Evolutionary conservation across 2,329 filamentous ascomycete species (phyloP).

Genomic region (Ceratocystis cacaofunesta): DNA sequence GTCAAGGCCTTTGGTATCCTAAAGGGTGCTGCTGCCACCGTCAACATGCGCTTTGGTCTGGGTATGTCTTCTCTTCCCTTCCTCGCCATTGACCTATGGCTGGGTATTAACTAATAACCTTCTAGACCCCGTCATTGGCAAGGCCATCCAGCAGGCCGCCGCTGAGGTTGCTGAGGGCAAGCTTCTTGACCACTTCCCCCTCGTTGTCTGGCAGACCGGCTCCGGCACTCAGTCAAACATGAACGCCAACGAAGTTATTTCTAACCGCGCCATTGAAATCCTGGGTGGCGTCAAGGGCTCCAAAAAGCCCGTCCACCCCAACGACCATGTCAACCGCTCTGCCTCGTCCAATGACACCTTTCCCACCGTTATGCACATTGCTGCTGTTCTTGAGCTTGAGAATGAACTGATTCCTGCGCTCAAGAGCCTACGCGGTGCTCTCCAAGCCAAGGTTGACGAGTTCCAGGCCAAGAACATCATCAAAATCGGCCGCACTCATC

Average conservation of each 20-base stretch:
- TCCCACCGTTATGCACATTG: constrained; percentile 99
- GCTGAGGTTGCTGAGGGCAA: constrained; percentile 86
- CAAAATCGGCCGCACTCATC: constrained; percentile 95
- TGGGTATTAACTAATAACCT: neutral
- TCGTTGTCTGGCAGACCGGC: constrained; percentile 98
- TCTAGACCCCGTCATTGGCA: constrained; percentile 70
- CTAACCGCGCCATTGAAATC: constrained; percentile 96
- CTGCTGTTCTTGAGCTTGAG: constrained; percentile 86
- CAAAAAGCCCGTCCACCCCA: constrained; percentile 98
- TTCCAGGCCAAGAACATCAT: constrained; percentile 82
- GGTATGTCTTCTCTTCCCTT: constrained; percentile 32
- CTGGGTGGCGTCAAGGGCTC: constrained; percentile 82
- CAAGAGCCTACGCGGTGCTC: constrained; percentile 62
- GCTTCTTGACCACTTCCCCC: constrained; percentile 91
- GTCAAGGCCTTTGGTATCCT: constrained; percentile 90
- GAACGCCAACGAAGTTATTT: constrained; percentile 99
- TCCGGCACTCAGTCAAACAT: constrained; percentile 99
- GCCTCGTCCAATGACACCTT: constrained; percentile 99
- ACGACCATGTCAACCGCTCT: constrained; percentile 99
- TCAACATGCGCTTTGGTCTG: constrained; percentile 90
- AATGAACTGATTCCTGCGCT: constrained; percentile 70
- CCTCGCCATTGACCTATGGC: neutral
- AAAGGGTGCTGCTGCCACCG: constrained; percentile 88
- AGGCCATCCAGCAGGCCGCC: constrained; percentile 89
- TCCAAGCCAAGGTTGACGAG: constrained; percentile 76